Evolutionary conservation across 805 yeast species (phyloP).

Genomic region (Yamadazyma ubonensis): DNA sequence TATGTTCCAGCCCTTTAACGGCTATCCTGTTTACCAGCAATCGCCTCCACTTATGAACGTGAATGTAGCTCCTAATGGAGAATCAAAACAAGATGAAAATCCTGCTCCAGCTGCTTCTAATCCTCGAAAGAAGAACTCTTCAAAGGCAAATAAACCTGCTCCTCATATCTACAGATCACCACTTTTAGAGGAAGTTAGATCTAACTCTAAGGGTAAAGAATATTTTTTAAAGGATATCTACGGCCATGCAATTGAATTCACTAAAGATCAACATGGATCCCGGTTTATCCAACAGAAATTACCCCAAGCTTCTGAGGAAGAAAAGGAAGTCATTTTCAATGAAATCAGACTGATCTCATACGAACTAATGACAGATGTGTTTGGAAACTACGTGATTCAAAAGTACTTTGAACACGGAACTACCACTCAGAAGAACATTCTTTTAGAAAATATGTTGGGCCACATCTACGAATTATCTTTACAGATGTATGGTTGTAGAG

Average conservation of each 20-base stretch:
- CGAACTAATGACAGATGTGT: conserved; percentile 91
- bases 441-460: conserved; percentile 71
- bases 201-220: conserved; percentile 55
- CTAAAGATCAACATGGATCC: conserved; percentile 96
- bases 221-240: conserved; percentile 70
- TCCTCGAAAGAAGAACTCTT: conserved; percentile 8
- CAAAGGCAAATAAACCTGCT: conserved; percentile 19
- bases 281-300: conserved; percentile 91
- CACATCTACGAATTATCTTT: conserved; percentile 72
- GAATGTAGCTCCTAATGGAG: conserved; percentile 1
- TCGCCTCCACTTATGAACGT: conserved; percentile 19
- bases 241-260: conserved; percentile 87
- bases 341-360: conserved; percentile 75
- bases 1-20: conserved; percentile 51
- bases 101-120: conserved; percentile 11
- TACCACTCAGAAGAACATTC: conserved; percentile 60
- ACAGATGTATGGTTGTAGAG: conserved; percentile 98
- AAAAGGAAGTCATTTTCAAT: conserved; percentile 74
- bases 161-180: conserved; percentile 71
- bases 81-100: neutral
- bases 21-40: conserved; percentile 42
- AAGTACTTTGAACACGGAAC: conserved; percentile 86
- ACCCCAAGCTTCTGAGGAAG: conserved; percentile 62
- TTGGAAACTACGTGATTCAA: conserved; percentile 96
- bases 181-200: conserved; percentile 79